These are phyloP conservation scores for Diddensiella caesifluorescens DNA, from an alignment of 805 yeast genomes.

Conservation along the genomic window DNA sequence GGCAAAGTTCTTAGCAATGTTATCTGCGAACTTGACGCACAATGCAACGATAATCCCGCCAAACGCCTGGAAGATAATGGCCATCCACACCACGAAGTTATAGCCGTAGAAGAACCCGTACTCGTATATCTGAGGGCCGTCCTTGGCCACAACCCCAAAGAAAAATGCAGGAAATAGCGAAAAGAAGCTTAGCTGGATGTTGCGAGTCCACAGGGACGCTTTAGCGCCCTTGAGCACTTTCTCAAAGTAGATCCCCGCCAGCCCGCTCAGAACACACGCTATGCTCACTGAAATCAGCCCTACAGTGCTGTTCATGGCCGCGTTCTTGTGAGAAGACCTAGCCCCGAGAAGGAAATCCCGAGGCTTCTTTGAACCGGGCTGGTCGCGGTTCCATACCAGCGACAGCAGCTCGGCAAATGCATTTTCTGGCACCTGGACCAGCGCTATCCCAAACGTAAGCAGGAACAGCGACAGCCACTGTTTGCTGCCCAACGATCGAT, in stretches of 20 bases:
- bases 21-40: conserved; percentile 40
- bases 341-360: not conserved
- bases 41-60: conserved; percentile 40
- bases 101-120: conserved; percentile 39
- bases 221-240: conserved; percentile 37
- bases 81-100: conserved; percentile 35
- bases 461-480: conserved; percentile 37
- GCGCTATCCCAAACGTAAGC: conserved; percentile 36
- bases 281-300: conserved; percentile 35
- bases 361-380: too few relatives aligned
- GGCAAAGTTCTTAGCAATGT: conserved; percentile 40
- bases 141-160: conserved; percentile 34
- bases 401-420: conserved; percentile 17
- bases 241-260: conserved; percentile 42
- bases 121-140: conserved; percentile 31
- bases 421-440: conserved; percentile 36
- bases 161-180: conserved; percentile 38
- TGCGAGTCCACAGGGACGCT: conserved; percentile 37
- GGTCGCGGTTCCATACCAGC: not conserved
- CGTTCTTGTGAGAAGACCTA: too few relatives aligned
- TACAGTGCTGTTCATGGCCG: conserved; percentile 26
- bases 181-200: conserved; percentile 37
- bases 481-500: conserved; percentile 28
- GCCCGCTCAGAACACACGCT: conserved; percentile 37
- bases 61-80: conserved; percentile 36